phyloP scores from a whole-genome alignment of 2,329 filamentous ascomycete genomes.

The Emmonsia crescens region DNA sequence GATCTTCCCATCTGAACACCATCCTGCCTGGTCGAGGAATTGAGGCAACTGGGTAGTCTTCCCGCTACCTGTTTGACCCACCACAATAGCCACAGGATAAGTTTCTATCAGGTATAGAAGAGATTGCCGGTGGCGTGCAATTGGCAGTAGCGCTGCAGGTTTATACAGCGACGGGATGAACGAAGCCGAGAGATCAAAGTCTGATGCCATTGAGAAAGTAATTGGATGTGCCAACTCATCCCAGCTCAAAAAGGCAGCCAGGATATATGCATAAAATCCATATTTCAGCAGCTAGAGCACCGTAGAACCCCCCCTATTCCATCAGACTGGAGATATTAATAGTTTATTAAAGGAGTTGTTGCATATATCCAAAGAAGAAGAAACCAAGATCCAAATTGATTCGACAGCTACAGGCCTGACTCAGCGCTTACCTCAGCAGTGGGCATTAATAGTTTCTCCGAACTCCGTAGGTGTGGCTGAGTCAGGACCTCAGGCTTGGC shows the following conservation, averaged over 20 bases:
- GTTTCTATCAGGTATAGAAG: conserved; percentile 81
- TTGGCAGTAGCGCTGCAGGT: conserved; percentile 71
- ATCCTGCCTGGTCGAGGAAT: conserved; percentile 77
- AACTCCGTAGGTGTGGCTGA: neutral
- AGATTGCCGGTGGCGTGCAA: conserved; percentile 67
- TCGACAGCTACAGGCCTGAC: neutral
- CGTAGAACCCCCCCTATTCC: neutral
- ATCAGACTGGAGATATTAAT: neutral
- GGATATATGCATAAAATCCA: neutral
- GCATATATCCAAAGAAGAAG: too few relatives aligned
- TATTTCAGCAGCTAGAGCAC: neutral
- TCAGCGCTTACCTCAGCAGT: neutral
- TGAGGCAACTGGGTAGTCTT: conserved; percentile 96
- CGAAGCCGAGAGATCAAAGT: conserved; percentile 33
- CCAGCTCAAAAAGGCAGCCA: neutral
- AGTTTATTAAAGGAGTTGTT: too few relatives aligned
- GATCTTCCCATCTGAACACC: conserved; percentile 71
- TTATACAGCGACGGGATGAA: conserved; percentile 78
- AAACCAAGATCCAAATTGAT: too few relatives aligned
- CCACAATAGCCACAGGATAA: conserved; percentile 71
- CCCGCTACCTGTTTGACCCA: conserved; percentile 88
- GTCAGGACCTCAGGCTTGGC: neutral
- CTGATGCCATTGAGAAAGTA: conserved; percentile 28
- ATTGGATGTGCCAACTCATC: neutral
- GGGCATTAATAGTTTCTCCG: conserved; percentile 1